phyloP scores from a whole-genome alignment of 2,329 filamentous ascomycete genomes.

The Neoscytalidium dimidiatum region DNA sequence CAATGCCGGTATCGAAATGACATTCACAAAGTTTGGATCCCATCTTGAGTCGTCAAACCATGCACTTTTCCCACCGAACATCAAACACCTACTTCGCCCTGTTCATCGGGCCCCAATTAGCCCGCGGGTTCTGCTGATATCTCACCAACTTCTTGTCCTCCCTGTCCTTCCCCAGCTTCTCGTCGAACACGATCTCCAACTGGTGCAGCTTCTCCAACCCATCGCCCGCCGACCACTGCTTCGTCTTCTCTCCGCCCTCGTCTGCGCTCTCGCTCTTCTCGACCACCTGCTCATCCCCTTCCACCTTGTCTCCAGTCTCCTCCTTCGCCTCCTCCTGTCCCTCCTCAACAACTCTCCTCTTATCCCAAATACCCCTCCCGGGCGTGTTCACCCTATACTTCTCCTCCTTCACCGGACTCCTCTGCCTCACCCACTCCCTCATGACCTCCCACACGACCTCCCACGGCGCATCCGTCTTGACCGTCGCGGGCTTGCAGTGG shows the following conservation, averaged over 20 bases:
- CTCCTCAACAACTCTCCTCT: slow-evolving; percentile 32
- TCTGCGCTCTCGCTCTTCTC: too few species aligned
- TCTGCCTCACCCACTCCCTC: slow-evolving; percentile 85
- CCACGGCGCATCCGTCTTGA: slow-evolving; percentile 95
- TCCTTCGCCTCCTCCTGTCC: slow-evolving; percentile 26
- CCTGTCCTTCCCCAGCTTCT: slow-evolving; percentile 71
- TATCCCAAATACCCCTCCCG: slow-evolving; percentile 67
- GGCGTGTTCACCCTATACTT: slow-evolving; percentile 70
- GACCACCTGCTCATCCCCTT: slow-evolving; percentile 31
- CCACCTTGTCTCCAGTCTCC: slow-evolving; percentile 31
- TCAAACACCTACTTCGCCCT: slow-evolving; percentile 50
- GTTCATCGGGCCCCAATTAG: slow-evolving; percentile 89
- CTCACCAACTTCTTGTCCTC: slow-evolving; percentile 69
- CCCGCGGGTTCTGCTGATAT: slow-evolving; percentile 86
- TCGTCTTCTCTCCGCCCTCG: too few species aligned
- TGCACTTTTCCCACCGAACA: too few species aligned
- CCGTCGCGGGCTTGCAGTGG: slow-evolving; percentile 84
- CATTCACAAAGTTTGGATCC: too few species aligned
- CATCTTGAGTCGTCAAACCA: background rate
- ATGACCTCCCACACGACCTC: slow-evolving; percentile 88
- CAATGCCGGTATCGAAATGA: background rate
- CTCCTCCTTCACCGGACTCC: slow-evolving; percentile 72
- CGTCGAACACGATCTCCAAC: slow-evolving; percentile 75
- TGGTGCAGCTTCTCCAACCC: slow-evolving; percentile 29
- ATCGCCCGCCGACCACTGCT: background rate